A percentile compares a stretch with the other conserved stretches of the same genome.
Conservation (phyloP, 441 rosid species). For the Mallotus japonicus region DNA sequence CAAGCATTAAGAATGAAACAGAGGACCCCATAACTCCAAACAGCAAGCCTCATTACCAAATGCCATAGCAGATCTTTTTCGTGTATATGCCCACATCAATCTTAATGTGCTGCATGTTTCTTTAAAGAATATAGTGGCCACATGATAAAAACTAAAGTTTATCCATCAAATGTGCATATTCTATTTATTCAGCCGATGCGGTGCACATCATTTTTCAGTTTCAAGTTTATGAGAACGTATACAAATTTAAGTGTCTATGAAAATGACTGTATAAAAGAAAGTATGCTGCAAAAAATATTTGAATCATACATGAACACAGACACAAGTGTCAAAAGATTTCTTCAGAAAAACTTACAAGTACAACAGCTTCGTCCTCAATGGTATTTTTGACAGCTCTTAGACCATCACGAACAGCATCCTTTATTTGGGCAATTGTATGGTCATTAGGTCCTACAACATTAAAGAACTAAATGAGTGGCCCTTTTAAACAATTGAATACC, state of each 20-base stretch:
- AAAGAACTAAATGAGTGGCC: conserved; percentile 3
- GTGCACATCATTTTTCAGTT: background rate
- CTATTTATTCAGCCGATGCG: background rate
- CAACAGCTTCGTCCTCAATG: conserved; percentile 84
- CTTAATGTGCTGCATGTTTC: background rate
- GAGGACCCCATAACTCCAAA: background rate
- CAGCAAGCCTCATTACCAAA: background rate
- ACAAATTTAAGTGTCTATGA: background rate
- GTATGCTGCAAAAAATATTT: background rate
- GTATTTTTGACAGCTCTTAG: conserved; percentile 92
- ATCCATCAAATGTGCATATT: background rate
- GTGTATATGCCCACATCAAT: background rate
- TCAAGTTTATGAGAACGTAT: background rate
- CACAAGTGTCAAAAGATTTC: background rate
- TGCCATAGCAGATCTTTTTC: background rate
- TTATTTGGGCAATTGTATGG: conserved; percentile 95
- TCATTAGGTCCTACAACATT: conserved; percentile 75
- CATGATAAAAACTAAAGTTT: background rate
- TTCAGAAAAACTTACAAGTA: conserved; percentile 53
- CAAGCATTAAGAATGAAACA: background rate
- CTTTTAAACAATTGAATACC: background rate
- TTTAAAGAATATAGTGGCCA: background rate
- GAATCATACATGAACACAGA: background rate
- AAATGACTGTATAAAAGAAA: too few relatives aligned
- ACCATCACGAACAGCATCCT: conserved; percentile 96